These are phyloP conservation scores for Suaeda aralocaspica DNA, from an alignment of 148 eudicot genomes.

Conservation along the genomic window DNA sequence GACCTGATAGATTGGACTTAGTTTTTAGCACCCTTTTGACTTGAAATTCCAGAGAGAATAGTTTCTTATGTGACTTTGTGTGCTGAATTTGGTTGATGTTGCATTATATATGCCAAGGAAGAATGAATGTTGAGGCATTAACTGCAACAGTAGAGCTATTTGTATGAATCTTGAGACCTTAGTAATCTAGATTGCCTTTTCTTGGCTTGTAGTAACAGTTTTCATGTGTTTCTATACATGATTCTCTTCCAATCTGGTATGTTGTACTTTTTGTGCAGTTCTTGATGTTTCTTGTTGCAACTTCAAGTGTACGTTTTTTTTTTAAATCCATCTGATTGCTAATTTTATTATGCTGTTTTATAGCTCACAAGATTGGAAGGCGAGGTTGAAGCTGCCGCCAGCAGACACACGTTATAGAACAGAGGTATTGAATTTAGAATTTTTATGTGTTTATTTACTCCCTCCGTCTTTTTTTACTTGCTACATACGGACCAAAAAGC, in stretches of 20 bases:
- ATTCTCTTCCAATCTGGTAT: not conserved
- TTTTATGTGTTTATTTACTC: not conserved
- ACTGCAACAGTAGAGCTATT: not conserved
- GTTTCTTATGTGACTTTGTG: not conserved
- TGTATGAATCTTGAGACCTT: not conserved
- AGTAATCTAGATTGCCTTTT: not conserved
- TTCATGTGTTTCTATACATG: not conserved
- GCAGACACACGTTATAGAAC: slow-evolving; percentile 60
- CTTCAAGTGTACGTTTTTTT: not conserved
- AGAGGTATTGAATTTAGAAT: slow-evolving; percentile 39
- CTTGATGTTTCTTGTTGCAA: not conserved
- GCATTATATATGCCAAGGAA: not conserved
- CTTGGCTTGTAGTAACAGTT: not conserved
- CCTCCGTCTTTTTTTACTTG: too few species aligned
- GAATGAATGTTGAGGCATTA: not conserved
- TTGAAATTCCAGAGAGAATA: not conserved
- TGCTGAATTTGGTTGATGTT: not conserved
- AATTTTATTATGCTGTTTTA: not conserved
- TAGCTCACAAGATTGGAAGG: slow-evolving; percentile 67
- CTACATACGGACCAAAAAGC: too few species aligned
- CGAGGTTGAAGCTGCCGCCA: slow-evolving; percentile 45
- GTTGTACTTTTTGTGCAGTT: not conserved
- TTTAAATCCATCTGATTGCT: not conserved
- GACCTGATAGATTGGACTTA: not conserved
- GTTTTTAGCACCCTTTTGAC: not conserved